A percentile compares a stretch with the other conserved stretches of the same genome.
These are phyloP conservation scores for Backusella mclennaniae DNA, from an alignment of 192 early-diverging fungal genomes.

Conservation along the genomic window DNA sequence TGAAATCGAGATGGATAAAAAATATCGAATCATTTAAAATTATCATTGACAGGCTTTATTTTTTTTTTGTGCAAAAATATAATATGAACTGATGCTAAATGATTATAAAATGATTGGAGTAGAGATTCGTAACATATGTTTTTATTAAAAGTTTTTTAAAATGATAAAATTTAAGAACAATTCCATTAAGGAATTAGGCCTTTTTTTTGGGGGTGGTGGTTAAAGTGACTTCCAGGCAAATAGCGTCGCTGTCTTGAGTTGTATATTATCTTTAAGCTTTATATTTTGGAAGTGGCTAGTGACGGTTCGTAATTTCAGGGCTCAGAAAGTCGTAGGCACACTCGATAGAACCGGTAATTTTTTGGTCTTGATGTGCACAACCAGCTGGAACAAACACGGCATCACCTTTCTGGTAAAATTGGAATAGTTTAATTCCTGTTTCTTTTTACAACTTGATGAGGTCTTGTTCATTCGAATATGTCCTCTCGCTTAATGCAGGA, in stretches of 20 bases:
- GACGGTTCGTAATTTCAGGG: constrained; percentile 51
- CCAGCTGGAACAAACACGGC: constrained; percentile 79
- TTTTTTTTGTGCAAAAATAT: no score
- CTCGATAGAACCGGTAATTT: constrained; percentile 64
- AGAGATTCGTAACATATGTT: no score
- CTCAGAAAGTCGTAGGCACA: constrained; percentile 71
- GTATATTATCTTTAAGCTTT: constrained; percentile 49
- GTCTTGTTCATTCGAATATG: constrained; percentile 52
- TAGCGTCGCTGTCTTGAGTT: constrained; percentile 15
- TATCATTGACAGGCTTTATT: no score
- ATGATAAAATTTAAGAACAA: no score
- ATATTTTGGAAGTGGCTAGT: constrained; percentile 51
- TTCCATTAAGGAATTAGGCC: no score
- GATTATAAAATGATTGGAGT: no score
- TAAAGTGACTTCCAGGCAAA: constrained; percentile 13
- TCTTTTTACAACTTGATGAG: constrained; percentile 37
- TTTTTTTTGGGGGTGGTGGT: no score
- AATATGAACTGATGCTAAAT: no score
- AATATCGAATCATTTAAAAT: no score
- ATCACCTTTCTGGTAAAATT: constrained; percentile 73
- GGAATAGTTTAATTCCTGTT: constrained; percentile 38
- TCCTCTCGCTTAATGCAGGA: constrained; percentile 67
- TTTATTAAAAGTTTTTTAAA: no score
- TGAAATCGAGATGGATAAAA: no score
- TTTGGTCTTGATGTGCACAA: constrained; percentile 72